These are phyloP conservation scores for Cordia subcordata DNA, from an alignment of 257 asterid genomes.

Conservation along the genomic window DNA sequence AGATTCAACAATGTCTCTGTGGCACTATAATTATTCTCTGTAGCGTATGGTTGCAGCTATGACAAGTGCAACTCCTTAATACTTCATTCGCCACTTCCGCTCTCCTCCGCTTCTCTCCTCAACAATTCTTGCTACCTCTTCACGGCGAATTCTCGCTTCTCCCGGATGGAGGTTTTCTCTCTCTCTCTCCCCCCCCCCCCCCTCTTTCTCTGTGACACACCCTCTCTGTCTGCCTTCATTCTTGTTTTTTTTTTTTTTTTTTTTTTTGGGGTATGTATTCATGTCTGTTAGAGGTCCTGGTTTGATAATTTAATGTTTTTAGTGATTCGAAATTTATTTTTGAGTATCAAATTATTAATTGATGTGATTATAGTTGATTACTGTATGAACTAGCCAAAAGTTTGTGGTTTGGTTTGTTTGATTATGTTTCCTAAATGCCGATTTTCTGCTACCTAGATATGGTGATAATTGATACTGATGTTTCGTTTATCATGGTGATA, in stretches of 20 bases:
- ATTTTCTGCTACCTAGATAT: neutral
- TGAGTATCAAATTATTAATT: neutral
- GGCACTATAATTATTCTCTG: slow-evolving; percentile 5
- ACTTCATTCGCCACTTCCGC: slow-evolving; percentile 23
- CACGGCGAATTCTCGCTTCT: slow-evolving; percentile 67
- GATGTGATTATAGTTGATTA: neutral
- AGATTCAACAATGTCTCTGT: slow-evolving; percentile 1
- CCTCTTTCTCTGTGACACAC: neutral
- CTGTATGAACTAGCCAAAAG: neutral
- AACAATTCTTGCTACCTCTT: slow-evolving; percentile 26
- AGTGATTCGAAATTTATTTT: neutral
- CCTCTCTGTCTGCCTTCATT: too few species aligned
- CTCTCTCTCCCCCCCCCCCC: neutral
- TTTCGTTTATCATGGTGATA: too few species aligned
- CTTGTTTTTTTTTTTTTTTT: too few species aligned
- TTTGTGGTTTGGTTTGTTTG: neutral
- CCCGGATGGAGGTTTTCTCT: slow-evolving; percentile 68
- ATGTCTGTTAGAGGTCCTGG: neutral
- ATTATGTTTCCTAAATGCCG: neutral
- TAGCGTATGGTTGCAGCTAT: slow-evolving; percentile 43
- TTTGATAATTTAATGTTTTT: neutral
- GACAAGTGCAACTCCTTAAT: slow-evolving; percentile 23
- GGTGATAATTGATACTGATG: neutral
- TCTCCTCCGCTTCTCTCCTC: slow-evolving; percentile 25
- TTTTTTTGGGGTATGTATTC: too few species aligned